Conservation (phyloP, 345 rosid genomes). For the Physaria fendleri region DNA sequence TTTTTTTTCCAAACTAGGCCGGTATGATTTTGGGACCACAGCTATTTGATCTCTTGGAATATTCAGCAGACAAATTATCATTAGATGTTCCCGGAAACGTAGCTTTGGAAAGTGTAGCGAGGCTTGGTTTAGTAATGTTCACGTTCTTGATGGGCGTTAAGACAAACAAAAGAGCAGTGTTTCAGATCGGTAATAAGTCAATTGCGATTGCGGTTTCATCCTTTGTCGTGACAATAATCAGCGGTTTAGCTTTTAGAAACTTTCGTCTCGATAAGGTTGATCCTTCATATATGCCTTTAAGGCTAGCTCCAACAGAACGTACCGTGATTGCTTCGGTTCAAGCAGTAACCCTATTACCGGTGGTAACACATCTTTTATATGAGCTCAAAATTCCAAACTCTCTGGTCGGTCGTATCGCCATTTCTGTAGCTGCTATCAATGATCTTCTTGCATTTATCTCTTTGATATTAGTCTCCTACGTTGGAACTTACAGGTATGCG, state of each 20-base stretch:
- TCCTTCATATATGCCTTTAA: slow-evolving; percentile 24
- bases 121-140: slow-evolving; percentile 36
- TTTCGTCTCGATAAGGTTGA: slow-evolving; percentile 13
- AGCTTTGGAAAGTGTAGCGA: slow-evolving; percentile 27
- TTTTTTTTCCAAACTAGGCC: slow-evolving; percentile 7
- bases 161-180: slow-evolving; percentile 30
- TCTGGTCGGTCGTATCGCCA: slow-evolving; percentile 20
- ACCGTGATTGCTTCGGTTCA: slow-evolving; percentile 13
- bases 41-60: slow-evolving; percentile 6
- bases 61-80: slow-evolving; percentile 9
- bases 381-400: slow-evolving; percentile 33
- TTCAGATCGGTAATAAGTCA: slow-evolving; percentile 7
- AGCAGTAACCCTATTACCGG: slow-evolving; percentile 25
- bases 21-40: slow-evolving; percentile 24
- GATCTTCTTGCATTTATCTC: slow-evolving; percentile 18
- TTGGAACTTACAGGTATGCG: slow-evolving; percentile 21
- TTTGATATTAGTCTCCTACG: not conserved
- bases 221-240: slow-evolving; percentile 17
- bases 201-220: slow-evolving; percentile 18
- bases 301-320: slow-evolving; percentile 25
- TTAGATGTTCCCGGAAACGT: slow-evolving; percentile 10
- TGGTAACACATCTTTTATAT: slow-evolving; percentile 21
- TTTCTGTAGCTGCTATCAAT: slow-evolving; percentile 15
- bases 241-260: slow-evolving; percentile 1
- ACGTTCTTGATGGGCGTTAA: slow-evolving; percentile 45